Evolutionary conservation across 2,329 filamentous ascomycete genomes (phyloP), one percentile per base, ranked within the genome.

Genomic region (Setomelanomma holmii): DNA sequence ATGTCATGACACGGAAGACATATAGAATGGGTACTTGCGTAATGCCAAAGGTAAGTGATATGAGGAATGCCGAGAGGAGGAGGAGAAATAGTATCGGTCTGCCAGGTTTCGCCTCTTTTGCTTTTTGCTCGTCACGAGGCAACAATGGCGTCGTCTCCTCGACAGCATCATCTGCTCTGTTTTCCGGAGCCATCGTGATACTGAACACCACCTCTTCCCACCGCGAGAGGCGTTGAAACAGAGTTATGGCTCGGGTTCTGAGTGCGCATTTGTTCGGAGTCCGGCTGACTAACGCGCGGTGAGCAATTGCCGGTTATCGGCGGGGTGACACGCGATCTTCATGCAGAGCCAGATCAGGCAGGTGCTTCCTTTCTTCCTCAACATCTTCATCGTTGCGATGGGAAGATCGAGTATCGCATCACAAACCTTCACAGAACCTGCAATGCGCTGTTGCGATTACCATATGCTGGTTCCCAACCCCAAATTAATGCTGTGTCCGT

Each of bases 1-100:
- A 91, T 43, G 85, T 86, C 87, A 90, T 90, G 1, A 89, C 68
- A 51, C 86, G 85, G 61, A 90, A 89, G 20, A 87, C 85, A 69
- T 88, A 89, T 40, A 89, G 71, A 5, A 82, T 68, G 6, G 79
- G 79, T 4, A 81, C 79, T 63, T 82, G 79, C 0, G 80, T 82
- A 17, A 81, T 77, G 17, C 76, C 72, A 63, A 82, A 82, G 5
- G 78, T 79, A 27, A 81, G 60, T 4, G 79, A 86, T 47, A 87
- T 82, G 14, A 88, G 72, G 63, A 87, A 87, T 5, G 82, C 84
- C 50, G 83, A 82, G 38, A 88, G 64, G 30, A 88, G 71, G 38
- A 85, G 79, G 11, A 80, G 78, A 53, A 82, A 55, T 16, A 63
- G 63, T 6, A 76, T 52, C n/a, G 60, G 45, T 4, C 22, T 36